Evolutionary conservation across 305 asterid species (phyloP).

Genomic region (Stenogyne calaminthoides): DNA sequence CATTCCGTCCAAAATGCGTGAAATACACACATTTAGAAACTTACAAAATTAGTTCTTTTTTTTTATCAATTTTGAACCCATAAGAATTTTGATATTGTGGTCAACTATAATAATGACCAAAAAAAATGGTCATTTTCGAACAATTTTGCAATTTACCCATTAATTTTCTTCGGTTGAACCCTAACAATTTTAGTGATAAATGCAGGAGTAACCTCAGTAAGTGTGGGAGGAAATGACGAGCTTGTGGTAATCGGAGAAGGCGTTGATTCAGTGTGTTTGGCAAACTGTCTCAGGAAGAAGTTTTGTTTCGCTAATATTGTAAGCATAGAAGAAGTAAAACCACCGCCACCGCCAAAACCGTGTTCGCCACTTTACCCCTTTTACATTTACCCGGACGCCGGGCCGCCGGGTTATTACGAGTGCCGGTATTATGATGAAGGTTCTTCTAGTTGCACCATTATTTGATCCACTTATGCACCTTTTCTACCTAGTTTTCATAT

Average conservation of each 20-base stretch:
- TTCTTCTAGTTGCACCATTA: not conserved
- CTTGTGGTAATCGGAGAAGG: constrained; percentile 44
- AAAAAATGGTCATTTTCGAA: too few relatives aligned
- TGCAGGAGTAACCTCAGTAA: constrained; percentile 41
- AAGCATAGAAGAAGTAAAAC: constrained; percentile 34
- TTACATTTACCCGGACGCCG: not conserved
- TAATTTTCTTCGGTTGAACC: too few relatives aligned
- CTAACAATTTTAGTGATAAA: not conserved
- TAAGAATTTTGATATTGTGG: not conserved
- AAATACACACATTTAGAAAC: too few relatives aligned
- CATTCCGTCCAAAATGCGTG: too few relatives aligned
- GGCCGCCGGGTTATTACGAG: not conserved
- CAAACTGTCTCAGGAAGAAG: constrained; percentile 39
- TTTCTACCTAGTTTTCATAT: not conserved
- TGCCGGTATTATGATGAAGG: not conserved
- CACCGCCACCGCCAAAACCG: not conserved
- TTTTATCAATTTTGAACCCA: too few relatives aligned
- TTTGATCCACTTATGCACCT: not conserved
- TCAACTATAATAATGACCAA: too few relatives aligned
- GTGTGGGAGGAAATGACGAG: constrained; percentile 21
- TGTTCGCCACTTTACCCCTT: too few relatives aligned
- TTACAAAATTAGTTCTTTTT: too few relatives aligned
- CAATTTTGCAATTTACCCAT: too few relatives aligned
- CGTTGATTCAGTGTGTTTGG: constrained; percentile 40
- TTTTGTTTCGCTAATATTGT: constrained; percentile 34